Evolutionary conservation across 306 rosid species (phyloP).

Genomic region (Cajanus cajan): DNA sequence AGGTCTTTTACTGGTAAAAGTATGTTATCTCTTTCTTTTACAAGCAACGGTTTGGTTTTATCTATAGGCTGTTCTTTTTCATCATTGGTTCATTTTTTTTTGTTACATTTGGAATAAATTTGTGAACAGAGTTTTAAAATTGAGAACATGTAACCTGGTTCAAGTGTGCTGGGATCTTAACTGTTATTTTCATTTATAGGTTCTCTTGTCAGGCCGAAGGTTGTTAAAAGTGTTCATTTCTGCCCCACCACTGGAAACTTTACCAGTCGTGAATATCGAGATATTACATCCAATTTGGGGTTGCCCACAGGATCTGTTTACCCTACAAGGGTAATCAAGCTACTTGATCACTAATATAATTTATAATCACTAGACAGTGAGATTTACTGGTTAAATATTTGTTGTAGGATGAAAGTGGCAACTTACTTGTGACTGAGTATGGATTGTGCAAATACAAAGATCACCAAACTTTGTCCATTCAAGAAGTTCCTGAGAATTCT

Average conservation of each 20-base stretch:
- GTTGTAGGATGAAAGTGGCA: conserved; percentile 85
- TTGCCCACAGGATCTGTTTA: conserved; percentile 94
- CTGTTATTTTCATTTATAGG: conserved; percentile 47
- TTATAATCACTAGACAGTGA: background rate
- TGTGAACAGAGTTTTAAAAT: background rate
- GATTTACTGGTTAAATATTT: background rate
- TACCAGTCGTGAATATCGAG: conserved; percentile 87
- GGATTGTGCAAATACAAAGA: conserved; percentile 96
- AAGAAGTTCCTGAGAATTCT: conserved; percentile 97
- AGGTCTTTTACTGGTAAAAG: background rate
- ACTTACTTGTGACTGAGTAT: conserved; percentile 89
- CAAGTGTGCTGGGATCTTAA: conserved; percentile 23
- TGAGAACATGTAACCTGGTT: background rate
- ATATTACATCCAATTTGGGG: conserved; percentile 90
- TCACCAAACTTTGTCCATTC: conserved; percentile 92
- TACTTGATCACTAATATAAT: conserved; percentile 24
- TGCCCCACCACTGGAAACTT: conserved; percentile 78
- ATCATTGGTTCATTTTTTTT: background rate
- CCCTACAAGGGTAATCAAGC: conserved; percentile 91
- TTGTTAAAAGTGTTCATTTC: conserved; percentile 93
- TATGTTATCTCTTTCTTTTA: background rate
- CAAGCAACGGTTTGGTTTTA: background rate
- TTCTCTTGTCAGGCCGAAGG: conserved; percentile 98
- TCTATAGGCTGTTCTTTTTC: background rate
- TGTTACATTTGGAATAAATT: background rate